Conservation (phyloP, 306 rosid species). For the Abrus pulchellus region DNA sequence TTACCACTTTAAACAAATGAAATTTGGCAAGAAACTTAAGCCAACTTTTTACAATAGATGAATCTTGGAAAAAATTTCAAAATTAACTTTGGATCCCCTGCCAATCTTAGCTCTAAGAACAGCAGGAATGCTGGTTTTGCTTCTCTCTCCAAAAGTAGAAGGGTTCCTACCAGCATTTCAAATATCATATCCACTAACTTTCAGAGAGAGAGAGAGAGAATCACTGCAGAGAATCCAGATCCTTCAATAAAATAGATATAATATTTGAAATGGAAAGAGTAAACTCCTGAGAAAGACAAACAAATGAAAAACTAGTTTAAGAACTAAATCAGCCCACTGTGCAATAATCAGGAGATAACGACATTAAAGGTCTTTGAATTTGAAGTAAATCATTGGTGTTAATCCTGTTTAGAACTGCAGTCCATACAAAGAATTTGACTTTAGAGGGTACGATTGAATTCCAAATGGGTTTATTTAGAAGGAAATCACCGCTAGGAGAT, state of each 20-base stretch:
- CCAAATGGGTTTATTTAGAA: not conserved
- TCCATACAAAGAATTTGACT: not conserved
- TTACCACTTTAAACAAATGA: slow-evolving; percentile 30
- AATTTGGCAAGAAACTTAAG: not conserved
- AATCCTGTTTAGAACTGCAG: not conserved
- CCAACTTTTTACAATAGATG: not conserved
- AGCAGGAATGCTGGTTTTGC: not conserved
- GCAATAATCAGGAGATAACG: not conserved
- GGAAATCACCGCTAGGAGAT: not conserved
- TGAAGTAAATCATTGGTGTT: not conserved
- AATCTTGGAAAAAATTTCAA: slow-evolving; percentile 17
- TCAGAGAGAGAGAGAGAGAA: not conserved
- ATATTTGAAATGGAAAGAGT: not conserved
- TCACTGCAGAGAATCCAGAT: not conserved
- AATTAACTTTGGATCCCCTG: not conserved
- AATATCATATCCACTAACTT: not conserved
- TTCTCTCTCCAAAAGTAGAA: not conserved
- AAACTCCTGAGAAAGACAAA: not conserved
- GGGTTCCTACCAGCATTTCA: slow-evolving; percentile 8
- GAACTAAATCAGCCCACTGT: not conserved
- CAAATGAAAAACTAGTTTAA: not conserved
- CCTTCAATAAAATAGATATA: not conserved
- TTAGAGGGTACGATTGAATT: not conserved
- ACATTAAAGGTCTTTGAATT: not conserved
- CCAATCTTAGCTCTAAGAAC: slow-evolving; percentile 23